Conservation (phyloP, 2,329 filamentous ascomycete genomes). For the Exophiala oligosperma region DNA sequence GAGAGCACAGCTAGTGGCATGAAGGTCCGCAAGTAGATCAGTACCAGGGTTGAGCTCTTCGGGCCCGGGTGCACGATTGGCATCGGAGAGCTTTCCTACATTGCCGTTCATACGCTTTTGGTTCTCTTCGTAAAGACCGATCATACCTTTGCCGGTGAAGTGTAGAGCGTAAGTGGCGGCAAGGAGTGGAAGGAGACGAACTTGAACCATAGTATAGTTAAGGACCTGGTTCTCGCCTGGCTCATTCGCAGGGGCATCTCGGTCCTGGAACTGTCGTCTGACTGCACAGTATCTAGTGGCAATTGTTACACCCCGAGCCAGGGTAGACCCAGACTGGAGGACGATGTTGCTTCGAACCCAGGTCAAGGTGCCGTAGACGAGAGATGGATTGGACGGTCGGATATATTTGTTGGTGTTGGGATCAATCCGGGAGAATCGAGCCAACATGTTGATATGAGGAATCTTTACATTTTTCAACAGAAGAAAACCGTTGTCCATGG, state of each 20-base stretch:
- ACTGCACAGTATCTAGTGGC: conserved; percentile 73
- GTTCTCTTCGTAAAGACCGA: conserved; percentile 70
- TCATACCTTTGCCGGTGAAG: conserved; percentile 77
- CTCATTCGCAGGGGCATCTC: conserved; percentile 60
- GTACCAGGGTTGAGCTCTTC: conserved; percentile 67
- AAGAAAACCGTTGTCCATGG: conserved; percentile 80
- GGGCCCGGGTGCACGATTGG: conserved; percentile 61
- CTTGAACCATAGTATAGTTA: conserved; percentile 80
- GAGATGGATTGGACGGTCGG: conserved; percentile 63
- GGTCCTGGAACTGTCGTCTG: conserved; percentile 75
- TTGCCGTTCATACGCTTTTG: conserved; percentile 63
- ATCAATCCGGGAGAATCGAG: conserved; percentile 69
- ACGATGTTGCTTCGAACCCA: conserved; percentile 75
- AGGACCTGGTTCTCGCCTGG: conserved; percentile 71
- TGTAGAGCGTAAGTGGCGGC: conserved; percentile 76
- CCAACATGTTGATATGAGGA: conserved; percentile 72
- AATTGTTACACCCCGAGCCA: conserved; percentile 76
- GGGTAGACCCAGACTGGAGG: conserved; percentile 67
- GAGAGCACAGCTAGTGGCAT: conserved; percentile 73
- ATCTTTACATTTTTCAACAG: conserved; percentile 76
- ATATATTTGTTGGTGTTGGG: conserved; percentile 67
- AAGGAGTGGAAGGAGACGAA: conserved; percentile 69
- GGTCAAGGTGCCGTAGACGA: conserved; percentile 74
- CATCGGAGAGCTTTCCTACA: conserved; percentile 42
- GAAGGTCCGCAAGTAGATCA: conserved; percentile 70